These are phyloP conservation scores for Microbotryomycetes sp. DNA, from an alignment of 1,284 basidiomycete genomes.

Conservation along the genomic window DNA sequence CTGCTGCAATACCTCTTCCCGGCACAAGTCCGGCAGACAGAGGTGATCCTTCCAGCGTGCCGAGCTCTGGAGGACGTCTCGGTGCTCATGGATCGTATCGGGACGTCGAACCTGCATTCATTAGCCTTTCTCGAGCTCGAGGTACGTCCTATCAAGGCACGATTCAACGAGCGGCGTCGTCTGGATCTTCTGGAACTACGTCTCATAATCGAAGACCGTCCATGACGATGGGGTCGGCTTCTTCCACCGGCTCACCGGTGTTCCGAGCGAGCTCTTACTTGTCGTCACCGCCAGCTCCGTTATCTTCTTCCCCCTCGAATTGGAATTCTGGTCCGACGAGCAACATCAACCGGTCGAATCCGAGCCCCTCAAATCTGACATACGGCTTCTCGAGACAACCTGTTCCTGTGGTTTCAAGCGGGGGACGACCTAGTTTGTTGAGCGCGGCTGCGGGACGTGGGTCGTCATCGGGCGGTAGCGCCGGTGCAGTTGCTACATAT, in stretches of 20 bases:
- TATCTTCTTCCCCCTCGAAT: slow-evolving; percentile 5
- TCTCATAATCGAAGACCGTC: neutral
- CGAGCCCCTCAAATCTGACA: slow-evolving; percentile 2
- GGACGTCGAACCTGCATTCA: slow-evolving; percentile 27
- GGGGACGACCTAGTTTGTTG: neutral
- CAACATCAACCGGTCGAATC: slow-evolving; percentile 2
- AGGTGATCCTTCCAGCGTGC: neutral
- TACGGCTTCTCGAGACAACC: neutral
- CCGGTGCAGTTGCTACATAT: neutral
- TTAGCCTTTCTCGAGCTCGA: slow-evolving; percentile 20
- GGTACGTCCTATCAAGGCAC: slow-evolving; percentile 2
- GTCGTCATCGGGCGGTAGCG: neutral
- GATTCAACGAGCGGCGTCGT: slow-evolving; percentile 1
- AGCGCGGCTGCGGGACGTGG: slow-evolving; percentile 2
- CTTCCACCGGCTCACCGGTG: slow-evolving; percentile 11
- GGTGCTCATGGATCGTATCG: neutral
- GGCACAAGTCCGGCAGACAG: neutral
- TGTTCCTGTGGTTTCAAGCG: neutral
- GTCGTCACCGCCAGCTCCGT: neutral
- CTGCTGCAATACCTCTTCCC: neutral
- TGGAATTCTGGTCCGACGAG: neutral
- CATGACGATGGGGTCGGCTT: slow-evolving; percentile 2
- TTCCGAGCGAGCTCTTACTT: slow-evolving; percentile 25
- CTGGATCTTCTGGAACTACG: neutral
- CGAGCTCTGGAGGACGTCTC: neutral